Conservation (phyloP, 208 protist genomes). For the Wallacemonas rigidus region DNA sequence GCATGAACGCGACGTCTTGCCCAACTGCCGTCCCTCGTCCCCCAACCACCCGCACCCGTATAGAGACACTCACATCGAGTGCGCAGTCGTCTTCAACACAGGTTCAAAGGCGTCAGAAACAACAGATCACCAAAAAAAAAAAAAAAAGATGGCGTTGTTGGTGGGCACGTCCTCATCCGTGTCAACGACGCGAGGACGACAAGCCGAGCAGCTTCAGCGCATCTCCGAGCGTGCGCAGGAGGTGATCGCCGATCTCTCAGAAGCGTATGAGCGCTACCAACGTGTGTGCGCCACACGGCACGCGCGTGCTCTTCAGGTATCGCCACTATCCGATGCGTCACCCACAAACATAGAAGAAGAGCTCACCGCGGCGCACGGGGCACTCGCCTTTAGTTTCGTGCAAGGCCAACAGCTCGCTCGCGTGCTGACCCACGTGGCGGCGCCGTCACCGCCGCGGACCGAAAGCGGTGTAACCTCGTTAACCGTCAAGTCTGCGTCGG, state of each 20-base stretch:
- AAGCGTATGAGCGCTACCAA: background rate
- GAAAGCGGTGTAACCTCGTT: slow-evolving; percentile 10
- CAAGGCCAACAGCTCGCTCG: slow-evolving; percentile 44
- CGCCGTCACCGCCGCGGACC: slow-evolving; percentile 26
- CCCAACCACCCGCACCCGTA: no score
- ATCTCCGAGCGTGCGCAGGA: background rate
- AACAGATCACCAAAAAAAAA: background rate
- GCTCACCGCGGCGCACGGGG: slow-evolving; percentile 45
- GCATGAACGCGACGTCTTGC: no score
- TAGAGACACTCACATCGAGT: no score
- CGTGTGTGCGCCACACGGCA: background rate
- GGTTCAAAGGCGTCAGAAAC: no score
- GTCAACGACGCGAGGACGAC: no score
- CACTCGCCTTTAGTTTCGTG: slow-evolving; percentile 47
- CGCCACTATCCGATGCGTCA: background rate
- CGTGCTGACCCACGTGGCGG: slow-evolving; percentile 39
- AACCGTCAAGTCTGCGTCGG: background rate
- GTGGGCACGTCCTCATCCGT: no score
- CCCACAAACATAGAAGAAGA: slow-evolving; percentile 3
- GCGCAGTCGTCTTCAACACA: no score
- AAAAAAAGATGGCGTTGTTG: background rate
- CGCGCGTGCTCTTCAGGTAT: background rate
- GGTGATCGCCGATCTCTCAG: slow-evolving; percentile 3
- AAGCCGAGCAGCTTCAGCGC: background rate
- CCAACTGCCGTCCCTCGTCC: no score